Base-by-base conservation (phyloP, 805 yeast genomes). In the Lipomyces sp. region DNA sequence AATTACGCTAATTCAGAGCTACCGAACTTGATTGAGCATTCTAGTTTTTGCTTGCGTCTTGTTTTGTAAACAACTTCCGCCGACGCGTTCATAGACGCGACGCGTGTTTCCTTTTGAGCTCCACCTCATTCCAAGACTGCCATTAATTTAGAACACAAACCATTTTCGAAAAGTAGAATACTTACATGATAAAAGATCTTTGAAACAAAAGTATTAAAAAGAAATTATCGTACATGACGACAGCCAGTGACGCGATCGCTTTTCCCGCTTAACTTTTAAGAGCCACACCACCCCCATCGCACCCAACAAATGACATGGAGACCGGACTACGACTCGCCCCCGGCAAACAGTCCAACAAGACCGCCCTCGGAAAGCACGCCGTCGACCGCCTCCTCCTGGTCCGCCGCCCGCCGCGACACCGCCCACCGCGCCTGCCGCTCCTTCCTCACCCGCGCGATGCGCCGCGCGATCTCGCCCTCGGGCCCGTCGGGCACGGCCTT, bases 401-500 rank as follows among this genome's bases (percentile, higher is more conserved):
- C 48, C 11, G 53, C 57, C 13, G 21, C 50, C 22, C 43, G 42
- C 24, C 53, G 46, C 24, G 59, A 42, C 2, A 47, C 43, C 7
- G 54, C 40, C 58, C 58, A 55, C 26, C 41, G 40, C 28, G 21
- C 24, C 34, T 53, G 55, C 35, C 55, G 42, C 21, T 42, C 58
- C 16, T 18, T 28, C 23, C 29, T 35, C 14, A 43, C 46, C 16
- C 53, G 45, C 41, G 48, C 50, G 22, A 48, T 43, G 11, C 59
- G 49, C 16, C 53, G 40, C 23, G 53, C 53, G 21, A 47, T 51
- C 22, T 55, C 59, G 3, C 51, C 55, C 24, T 55, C 59, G 10
- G 57, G 47, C 7, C 53, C 55, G 16, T 55, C 57, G 18, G 51
- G 47, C 16, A 55, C 43, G 11, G 59, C 79, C 55, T 80, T 81